These are phyloP conservation scores for Saposhnikovia divaricata DNA, from an alignment of 129 eudicot species.

Conservation along the genomic window DNA sequence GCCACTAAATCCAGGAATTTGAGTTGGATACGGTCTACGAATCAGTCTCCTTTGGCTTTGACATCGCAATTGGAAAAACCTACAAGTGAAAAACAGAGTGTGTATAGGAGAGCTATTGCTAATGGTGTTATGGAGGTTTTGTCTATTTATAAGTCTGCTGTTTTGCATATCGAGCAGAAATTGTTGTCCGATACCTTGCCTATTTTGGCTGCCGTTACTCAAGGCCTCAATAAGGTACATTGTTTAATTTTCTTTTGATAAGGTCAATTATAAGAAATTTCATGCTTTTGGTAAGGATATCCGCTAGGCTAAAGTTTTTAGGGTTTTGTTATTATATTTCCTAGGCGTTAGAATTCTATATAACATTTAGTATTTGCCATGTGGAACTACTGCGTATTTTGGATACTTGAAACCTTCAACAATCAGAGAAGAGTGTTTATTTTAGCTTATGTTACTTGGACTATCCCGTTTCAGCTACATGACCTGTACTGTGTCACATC, in stretches of 20 bases:
- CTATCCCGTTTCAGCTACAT: neutral
- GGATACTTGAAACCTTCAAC: neutral
- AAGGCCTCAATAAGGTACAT: constrained; percentile 79
- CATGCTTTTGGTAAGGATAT: too few species aligned
- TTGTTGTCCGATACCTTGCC: constrained; percentile 77
- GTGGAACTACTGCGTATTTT: neutral
- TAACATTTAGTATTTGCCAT: neutral
- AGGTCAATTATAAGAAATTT: too few species aligned
- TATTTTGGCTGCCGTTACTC: constrained; percentile 76
- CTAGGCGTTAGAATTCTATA: neutral
- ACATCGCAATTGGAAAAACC: constrained; percentile 32
- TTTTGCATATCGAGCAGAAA: constrained; percentile 91
- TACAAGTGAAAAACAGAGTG: constrained; percentile 54
- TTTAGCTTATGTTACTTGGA: neutral
- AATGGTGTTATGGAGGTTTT: constrained; percentile 88
- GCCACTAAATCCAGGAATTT: constrained; percentile 73
- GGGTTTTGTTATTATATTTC: too few species aligned
- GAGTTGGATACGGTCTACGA: constrained; percentile 79
- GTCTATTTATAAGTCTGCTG: constrained; percentile 83
- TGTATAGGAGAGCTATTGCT: constrained; percentile 84
- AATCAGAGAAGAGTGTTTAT: neutral
- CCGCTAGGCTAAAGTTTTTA: neutral
- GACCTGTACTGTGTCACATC: neutral
- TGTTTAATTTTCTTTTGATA: neutral
- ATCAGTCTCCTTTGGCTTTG: constrained; percentile 33